Conservation (phyloP, 495 filamentous ascomycete species). For the Lichenothelia convexa region DNA sequence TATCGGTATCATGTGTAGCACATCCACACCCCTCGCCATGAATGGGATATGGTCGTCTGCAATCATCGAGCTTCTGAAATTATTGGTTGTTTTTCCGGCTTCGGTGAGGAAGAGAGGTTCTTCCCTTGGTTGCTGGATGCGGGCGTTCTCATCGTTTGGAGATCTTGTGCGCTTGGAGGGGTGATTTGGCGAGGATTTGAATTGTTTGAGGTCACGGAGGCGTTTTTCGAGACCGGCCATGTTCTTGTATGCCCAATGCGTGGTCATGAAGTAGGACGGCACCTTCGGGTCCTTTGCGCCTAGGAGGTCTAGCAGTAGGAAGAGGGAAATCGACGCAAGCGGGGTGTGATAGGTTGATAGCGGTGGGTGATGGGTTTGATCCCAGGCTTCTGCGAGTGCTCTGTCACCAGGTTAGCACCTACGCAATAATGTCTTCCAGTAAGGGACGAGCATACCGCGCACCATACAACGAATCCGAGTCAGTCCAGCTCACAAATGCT, state of each 20-base stretch:
- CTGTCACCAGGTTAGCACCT: constrained; percentile 14
- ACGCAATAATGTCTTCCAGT: not conserved
- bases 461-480: constrained; percentile 70
- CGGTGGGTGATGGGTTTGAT: constrained; percentile 41
- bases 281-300: constrained; percentile 51
- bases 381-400: constrained; percentile 60
- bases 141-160: constrained; percentile 2
- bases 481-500: constrained; percentile 65
- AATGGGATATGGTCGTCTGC: constrained; percentile 88
- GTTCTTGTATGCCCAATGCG: constrained; percentile 79
- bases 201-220: constrained; percentile 37
- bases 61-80: constrained; percentile 32
- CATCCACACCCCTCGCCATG: constrained; percentile 61
- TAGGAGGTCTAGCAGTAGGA: constrained; percentile 84
- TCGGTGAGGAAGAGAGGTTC: constrained; percentile 14
- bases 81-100: constrained; percentile 30
- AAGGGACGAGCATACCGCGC: constrained; percentile 34
- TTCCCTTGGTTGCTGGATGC: not conserved
- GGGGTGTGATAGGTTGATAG: constrained; percentile 55
- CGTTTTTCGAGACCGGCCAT: constrained; percentile 52
- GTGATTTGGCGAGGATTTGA: constrained; percentile 30
- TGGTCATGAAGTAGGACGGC: constrained; percentile 66
- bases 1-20: constrained; percentile 71
- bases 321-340: constrained; percentile 63
- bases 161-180: constrained; percentile 3